phyloP scores from a whole-genome alignment of 2,329 filamentous ascomycete genomes.

The Pseudocercospora ulei region DNA sequence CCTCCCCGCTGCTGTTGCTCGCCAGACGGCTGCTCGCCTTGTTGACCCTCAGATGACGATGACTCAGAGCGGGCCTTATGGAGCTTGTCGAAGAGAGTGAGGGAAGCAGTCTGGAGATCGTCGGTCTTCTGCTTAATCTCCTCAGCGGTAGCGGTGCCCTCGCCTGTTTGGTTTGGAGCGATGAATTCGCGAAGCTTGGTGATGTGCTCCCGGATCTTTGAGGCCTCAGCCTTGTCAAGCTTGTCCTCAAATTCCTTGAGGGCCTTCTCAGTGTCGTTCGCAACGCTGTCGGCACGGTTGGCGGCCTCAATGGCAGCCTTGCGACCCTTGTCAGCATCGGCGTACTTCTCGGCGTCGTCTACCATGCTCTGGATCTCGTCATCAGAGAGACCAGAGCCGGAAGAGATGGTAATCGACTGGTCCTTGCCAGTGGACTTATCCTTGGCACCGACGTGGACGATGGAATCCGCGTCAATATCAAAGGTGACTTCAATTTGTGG shows the following conservation, averaged over 20 bases:
- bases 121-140: conserved; percentile 99
- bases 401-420: conserved; percentile 97
- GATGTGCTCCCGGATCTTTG: conserved; percentile 95
- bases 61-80: conserved; percentile 70
- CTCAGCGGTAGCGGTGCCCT: conserved; percentile 72
- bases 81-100: conserved; percentile 99
- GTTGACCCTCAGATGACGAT: conserved; percentile 37
- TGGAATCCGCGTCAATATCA: conserved; percentile 95
- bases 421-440: conserved; percentile 99
- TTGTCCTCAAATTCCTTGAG: conserved; percentile 93
- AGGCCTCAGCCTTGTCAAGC: conserved; percentile 92
- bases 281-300: conserved; percentile 91
- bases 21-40: conserved; percentile 36
- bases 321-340: conserved; percentile 89
- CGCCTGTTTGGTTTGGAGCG: conserved; percentile 86
- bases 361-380: conserved; percentile 96
- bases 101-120: conserved; percentile 86
- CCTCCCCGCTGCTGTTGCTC: conserved; percentile 37
- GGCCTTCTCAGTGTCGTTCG: conserved; percentile 97
- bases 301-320: conserved; percentile 90
- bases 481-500: conserved; percentile 97
- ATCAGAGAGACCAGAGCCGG: conserved; percentile 91
- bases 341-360: conserved; percentile 93
- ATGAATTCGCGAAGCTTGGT: conserved; percentile 69
- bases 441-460: conserved; percentile 95